Evolutionary conservation across 1,284 basidiomycete species (phyloP), one percentile per base, ranked within the genome.

Genomic region (Leccinum pallidistipes): DNA sequence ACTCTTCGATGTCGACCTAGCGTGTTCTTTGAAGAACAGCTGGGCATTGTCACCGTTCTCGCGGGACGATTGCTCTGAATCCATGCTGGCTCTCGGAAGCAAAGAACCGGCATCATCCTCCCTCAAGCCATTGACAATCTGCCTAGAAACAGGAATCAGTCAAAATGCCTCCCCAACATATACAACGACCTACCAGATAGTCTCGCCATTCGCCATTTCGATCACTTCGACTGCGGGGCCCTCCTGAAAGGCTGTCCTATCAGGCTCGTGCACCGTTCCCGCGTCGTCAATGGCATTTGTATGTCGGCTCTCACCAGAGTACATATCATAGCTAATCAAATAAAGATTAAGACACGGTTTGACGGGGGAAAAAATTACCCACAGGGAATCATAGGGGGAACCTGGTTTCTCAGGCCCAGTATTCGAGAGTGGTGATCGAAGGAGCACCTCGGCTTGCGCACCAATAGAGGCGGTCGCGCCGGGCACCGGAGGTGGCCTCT

Each of bases 121-220:
- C 43, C 91, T 86, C 65, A 94, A 75, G 16, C 89, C 88, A 67
- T 92, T 91, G 54, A 93, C 89, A 65, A 93, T 90, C 61, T 86
- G 87, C 90, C 90, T 92, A 64, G n/a, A 56, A 63, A 64, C 63
- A 53, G 50, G 27, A 36, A 49, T 65, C 27, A 59, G 45, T 32
- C 40, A 59, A 59, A 43, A 40, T 47, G 8, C 36, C 55, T 50
- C 57, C 24, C 57, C 55, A 64, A 62, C n/a, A 29, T 9, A 47
- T 47, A 56, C 58, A 31, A 68, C 55, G 14, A 76, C 80, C 56
- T 62, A 90, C 91, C 91, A 94, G 61, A 93, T 87, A 14, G 89
- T 90, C 73, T 93, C 87, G 27, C 91, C 91, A 70, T 91, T 92
- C 12, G 89, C 89, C 69, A 92, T 77, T 69, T 93, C 88, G 55